Percentiles rank a stretch among this genome's conserved stretches.
Conservation (phyloP, 1,284 basidiomycete genomes). For the Ustilago crameri region DNA sequence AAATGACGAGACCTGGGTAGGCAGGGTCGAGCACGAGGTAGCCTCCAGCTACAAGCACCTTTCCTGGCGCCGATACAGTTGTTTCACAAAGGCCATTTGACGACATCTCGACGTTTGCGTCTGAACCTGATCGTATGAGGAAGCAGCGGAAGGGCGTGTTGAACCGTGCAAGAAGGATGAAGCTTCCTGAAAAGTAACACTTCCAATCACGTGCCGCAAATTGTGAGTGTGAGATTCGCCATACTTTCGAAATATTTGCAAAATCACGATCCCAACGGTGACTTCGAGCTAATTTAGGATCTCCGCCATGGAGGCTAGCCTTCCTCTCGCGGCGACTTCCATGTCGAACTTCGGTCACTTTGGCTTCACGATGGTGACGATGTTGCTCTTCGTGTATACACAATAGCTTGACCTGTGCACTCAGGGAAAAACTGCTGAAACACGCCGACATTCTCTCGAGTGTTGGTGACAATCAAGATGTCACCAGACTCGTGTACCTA, state of each 20-base stretch:
- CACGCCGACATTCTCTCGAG: too few species aligned
- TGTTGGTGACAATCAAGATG: background rate
- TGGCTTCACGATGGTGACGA: too few species aligned
- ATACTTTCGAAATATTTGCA: too few species aligned
- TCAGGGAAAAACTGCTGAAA: too few species aligned
- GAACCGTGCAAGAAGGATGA: slow-evolving; percentile 13
- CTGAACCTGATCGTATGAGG: background rate
- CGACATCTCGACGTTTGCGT: slow-evolving; percentile 5
- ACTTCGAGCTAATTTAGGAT: too few species aligned
- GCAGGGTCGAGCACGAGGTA: slow-evolving; percentile 67
- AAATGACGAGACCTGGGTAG: slow-evolving; percentile 69
- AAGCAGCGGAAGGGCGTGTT: background rate
- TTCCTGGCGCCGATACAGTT: slow-evolving; percentile 89
- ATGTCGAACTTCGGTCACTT: too few species aligned
- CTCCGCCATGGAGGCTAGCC: background rate
- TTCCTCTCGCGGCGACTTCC: too few species aligned
- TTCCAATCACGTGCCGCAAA: slow-evolving; percentile 21
- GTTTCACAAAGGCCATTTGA: slow-evolving; percentile 15
- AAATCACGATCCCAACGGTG: too few species aligned
- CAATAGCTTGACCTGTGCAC: too few species aligned
- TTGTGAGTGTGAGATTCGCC: background rate
- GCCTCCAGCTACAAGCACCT: slow-evolving; percentile 78
- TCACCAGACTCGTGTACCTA: background rate
- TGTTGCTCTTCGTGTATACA: too few species aligned
- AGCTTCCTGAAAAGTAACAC: slow-evolving; percentile 24